These are phyloP conservation scores for Escovopsis sp. DNA, from an alignment of 2,329 filamentous ascomycete genomes.

Conservation along the genomic window DNA sequence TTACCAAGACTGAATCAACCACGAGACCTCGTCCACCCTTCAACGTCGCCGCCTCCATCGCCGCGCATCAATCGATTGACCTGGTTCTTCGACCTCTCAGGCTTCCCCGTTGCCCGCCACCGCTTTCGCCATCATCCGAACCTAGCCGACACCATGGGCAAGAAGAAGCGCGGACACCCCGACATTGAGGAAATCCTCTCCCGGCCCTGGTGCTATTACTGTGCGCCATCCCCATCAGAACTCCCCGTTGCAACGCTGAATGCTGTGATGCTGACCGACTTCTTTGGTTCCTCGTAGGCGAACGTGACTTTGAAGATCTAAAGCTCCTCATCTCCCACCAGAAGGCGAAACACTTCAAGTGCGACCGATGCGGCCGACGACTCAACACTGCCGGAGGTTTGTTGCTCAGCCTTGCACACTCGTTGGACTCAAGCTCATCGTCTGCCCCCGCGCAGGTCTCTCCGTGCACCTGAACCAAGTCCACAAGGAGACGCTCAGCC, in stretches of 20 bases:
- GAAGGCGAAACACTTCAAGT: slow-evolving; percentile 99
- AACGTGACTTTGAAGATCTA: slow-evolving; percentile 93
- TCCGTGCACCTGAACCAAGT: slow-evolving; percentile 97
- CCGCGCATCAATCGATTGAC: not conserved
- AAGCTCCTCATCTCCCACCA: slow-evolving; percentile 96
- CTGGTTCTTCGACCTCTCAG: not conserved
- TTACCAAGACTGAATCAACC: not conserved
- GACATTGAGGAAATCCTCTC: slow-evolving; percentile 77
- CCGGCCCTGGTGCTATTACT: slow-evolving; percentile 97
- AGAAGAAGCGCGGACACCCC: slow-evolving; percentile 79
- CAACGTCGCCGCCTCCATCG: not conserved
- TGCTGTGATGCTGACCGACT: slow-evolving; percentile 11
- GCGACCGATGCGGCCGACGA: slow-evolving; percentile 73
- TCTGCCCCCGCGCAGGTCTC: slow-evolving; percentile 46
- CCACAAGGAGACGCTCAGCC: slow-evolving; percentile 79
- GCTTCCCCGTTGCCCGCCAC: too few species aligned
- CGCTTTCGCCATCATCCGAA: not conserved
- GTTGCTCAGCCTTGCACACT: slow-evolving; percentile 10
- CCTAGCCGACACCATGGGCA: slow-evolving; percentile 45
- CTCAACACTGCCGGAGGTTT: slow-evolving; percentile 89
- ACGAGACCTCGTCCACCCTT: not conserved
- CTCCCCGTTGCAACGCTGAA: not conserved
- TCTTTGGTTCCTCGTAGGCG: slow-evolving; percentile 31
- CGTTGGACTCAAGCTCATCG: not conserved
- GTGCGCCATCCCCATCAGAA: slow-evolving; percentile 25